Conservation (phyloP, 805 yeast genomes). For the Metschnikowia lunata region DNA sequence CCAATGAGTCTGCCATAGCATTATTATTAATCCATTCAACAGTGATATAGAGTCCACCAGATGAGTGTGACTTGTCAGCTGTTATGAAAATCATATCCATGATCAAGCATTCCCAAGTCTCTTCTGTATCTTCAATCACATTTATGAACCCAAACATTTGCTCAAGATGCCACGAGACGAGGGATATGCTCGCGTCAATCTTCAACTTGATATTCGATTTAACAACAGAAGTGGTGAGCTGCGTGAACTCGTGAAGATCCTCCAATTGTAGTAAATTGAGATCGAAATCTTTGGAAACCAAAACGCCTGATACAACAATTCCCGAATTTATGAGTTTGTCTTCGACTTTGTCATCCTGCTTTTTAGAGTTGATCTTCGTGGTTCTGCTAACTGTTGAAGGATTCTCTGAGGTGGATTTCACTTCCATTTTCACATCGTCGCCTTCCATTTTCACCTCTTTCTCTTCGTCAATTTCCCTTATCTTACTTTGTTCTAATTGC, state of each 20-base stretch:
- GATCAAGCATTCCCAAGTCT: conserved; percentile 40
- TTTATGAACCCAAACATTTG: conserved; percentile 93
- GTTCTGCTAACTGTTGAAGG: conserved; percentile 6
- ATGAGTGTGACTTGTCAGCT: conserved; percentile 33
- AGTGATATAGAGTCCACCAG: conserved; percentile 43
- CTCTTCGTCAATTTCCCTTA: conserved; percentile 24
- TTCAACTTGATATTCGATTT: conserved; percentile 75
- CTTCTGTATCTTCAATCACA: conserved; percentile 53
- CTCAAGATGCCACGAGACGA: conserved; percentile 82
- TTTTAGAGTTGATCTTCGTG: not conserved
- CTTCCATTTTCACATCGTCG: conserved; percentile 1
- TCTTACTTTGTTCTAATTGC: conserved; percentile 41
- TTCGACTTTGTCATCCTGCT: conserved; percentile 2
- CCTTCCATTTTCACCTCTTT: conserved; percentile 2
- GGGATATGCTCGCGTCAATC: conserved; percentile 74
- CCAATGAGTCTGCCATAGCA: conserved; percentile 80
- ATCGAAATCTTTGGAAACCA: conserved; percentile 89
- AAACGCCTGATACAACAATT: conserved; percentile 64
- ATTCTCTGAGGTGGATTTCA: conserved; percentile 29
- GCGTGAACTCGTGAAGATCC: conserved; percentile 86
- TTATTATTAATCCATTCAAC: conserved; percentile 90
- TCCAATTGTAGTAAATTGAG: conserved; percentile 75
- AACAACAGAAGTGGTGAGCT: conserved; percentile 77
- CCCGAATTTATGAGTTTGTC: conserved; percentile 22
- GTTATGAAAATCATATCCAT: conserved; percentile 42